Conservation (phyloP, 495 filamentous ascomycete species). For the Friedmanniomyces simplex region DNA sequence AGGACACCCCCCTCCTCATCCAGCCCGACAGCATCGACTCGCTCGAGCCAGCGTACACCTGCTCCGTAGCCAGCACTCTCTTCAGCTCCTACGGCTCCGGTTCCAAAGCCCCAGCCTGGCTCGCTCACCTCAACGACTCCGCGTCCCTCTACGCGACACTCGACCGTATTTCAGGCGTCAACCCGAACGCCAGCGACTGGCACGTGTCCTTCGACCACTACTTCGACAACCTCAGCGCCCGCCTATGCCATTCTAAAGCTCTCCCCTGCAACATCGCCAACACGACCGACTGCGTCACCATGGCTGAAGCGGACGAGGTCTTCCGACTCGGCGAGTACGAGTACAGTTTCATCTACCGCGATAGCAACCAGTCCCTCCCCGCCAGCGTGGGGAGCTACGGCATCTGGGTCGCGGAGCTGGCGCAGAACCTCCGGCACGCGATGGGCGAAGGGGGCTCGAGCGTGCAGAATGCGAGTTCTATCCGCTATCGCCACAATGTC, state of each 20-base stretch:
- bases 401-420: slow-evolving; percentile 54
- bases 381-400: slow-evolving; percentile 46
- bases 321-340: slow-evolving; percentile 62
- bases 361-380: slow-evolving; percentile 43
- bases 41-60: slow-evolving; percentile 54
- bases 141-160: slow-evolving; percentile 40
- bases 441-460: slow-evolving; percentile 5
- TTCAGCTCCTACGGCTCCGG: slow-evolving; percentile 40
- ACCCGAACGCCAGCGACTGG: slow-evolving; percentile 43
- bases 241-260: slow-evolving; percentile 54
- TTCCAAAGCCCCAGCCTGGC: slow-evolving; percentile 41
- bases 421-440: slow-evolving; percentile 42
- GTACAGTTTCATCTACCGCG: slow-evolving; percentile 59
- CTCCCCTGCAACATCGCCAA: slow-evolving; percentile 48
- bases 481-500: slow-evolving; percentile 52
- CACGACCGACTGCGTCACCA: slow-evolving; percentile 44
- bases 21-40: slow-evolving; percentile 47
- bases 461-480: not conserved
- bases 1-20: slow-evolving; percentile 37
- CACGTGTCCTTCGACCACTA: slow-evolving; percentile 59
- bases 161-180: slow-evolving; percentile 50
- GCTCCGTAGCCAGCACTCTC: slow-evolving; percentile 36
- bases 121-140: slow-evolving; percentile 45
- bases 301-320: slow-evolving; percentile 45
- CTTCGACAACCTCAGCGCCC: slow-evolving; percentile 60